Conservation (phyloP, 768 basidiomycete species). For the Porpolomopsis calyptriformis region DNA sequence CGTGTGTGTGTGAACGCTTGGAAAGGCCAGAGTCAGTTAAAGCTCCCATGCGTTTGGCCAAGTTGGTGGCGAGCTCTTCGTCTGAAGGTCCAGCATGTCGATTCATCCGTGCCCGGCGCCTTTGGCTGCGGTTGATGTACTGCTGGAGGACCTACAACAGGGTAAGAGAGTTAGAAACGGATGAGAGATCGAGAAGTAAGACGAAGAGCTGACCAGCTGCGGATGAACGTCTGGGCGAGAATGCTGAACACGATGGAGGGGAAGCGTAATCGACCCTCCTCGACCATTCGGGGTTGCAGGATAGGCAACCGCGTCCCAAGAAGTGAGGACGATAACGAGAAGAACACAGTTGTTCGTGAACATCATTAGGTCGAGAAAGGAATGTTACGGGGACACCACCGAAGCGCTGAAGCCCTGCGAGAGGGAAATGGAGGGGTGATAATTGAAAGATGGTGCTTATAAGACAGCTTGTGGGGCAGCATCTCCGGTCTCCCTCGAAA, state of each 20-base stretch:
- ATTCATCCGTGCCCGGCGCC: slow-evolving; percentile 59
- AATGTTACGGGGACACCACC: not conserved
- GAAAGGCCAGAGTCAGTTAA: slow-evolving; percentile 24
- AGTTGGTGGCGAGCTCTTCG: slow-evolving; percentile 33
- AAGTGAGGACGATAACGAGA: not conserved
- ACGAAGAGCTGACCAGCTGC: not conserved
- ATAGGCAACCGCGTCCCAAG: not conserved
- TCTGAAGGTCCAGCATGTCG: slow-evolving; percentile 42
- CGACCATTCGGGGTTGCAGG: not conserved
- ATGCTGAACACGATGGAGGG: not conserved
- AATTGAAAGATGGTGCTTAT: not conserved
- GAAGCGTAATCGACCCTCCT: not conserved
- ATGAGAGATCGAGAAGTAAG: not conserved
- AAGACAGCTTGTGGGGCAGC: not conserved
- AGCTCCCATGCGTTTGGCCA: slow-evolving; percentile 38
- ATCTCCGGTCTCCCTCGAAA: not conserved
- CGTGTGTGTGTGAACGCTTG: slow-evolving; percentile 26
- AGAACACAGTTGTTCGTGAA: not conserved
- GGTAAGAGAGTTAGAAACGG: not conserved
- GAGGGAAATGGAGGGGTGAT: not conserved
- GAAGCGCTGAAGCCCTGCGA: not conserved
- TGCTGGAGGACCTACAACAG: slow-evolving; percentile 49
- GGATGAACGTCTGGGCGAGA: not conserved
- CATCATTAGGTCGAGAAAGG: not conserved
- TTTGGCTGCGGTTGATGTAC: slow-evolving; percentile 53